These are phyloP conservation scores for Cicer pinnatifidum DNA, from an alignment of 306 rosid genomes.

Conservation along the genomic window DNA sequence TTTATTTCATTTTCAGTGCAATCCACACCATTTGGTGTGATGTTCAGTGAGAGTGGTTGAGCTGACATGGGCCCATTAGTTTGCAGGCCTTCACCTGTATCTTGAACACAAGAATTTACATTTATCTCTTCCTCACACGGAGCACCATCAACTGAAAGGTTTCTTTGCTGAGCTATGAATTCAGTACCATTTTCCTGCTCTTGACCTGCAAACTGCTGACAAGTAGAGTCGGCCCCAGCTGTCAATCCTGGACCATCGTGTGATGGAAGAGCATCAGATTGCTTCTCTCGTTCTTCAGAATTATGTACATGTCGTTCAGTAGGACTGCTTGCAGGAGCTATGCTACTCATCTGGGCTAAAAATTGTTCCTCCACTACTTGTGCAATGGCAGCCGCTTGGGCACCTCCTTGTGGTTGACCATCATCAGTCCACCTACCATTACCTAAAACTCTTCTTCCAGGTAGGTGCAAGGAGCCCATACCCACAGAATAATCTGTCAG, in stretches of 20 bases:
- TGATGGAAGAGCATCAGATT: slow-evolving; percentile 63
- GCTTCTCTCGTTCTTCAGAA: slow-evolving; percentile 69
- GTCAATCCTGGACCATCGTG: slow-evolving; percentile 59
- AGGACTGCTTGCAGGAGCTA: slow-evolving; percentile 61
- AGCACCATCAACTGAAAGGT: slow-evolving; percentile 54
- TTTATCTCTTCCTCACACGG: slow-evolving; percentile 60
- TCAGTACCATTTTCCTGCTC: slow-evolving; percentile 66
- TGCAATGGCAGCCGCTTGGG: slow-evolving; percentile 84
- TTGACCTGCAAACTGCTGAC: slow-evolving; percentile 67
- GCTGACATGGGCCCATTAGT: slow-evolving; percentile 69
- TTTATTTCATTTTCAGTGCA: slow-evolving; percentile 65
- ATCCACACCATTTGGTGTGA: slow-evolving; percentile 58
- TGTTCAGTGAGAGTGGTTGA: slow-evolving; percentile 65
- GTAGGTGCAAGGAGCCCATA: slow-evolving; percentile 82
- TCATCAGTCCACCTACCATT: slow-evolving; percentile 99
- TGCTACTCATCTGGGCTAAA: slow-evolving; percentile 60
- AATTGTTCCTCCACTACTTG: slow-evolving; percentile 92
- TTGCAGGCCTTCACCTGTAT: slow-evolving; percentile 56
- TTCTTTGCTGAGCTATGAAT: slow-evolving; percentile 50
- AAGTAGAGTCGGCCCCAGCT: slow-evolving; percentile 55
- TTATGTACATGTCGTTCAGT: slow-evolving; percentile 62
- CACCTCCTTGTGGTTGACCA: slow-evolving; percentile 93
- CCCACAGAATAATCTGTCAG: slow-evolving; percentile 95
- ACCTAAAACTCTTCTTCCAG: slow-evolving; percentile 82
- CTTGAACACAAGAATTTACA: slow-evolving; percentile 56